A percentile compares a stretch with the other conserved stretches of the same genome.
Evolutionary conservation across 2,329 filamentous ascomycete species (phyloP).

Genomic region (Pseudocercospora eumusae): DNA sequence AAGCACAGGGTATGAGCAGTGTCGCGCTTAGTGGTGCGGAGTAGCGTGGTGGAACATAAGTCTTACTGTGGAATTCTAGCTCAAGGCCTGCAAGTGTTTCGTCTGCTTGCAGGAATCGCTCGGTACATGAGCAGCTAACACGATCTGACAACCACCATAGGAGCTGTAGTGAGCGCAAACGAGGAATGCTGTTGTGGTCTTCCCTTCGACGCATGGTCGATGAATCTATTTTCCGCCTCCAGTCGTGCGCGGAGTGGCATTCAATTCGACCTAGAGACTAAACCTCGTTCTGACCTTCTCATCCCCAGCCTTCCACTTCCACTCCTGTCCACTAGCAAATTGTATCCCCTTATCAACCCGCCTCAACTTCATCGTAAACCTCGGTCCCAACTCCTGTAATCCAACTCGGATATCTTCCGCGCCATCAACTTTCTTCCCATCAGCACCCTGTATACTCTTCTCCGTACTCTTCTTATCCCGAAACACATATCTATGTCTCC

Average conservation of each 20-base stretch:
- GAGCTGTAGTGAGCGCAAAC: too few relatives aligned
- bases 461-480: constrained; percentile 83
- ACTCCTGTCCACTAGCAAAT: constrained; percentile 75
- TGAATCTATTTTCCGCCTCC: too few relatives aligned
- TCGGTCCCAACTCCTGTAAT: constrained; percentile 84
- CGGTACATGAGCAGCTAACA: neutral
- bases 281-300: constrained; percentile 94
- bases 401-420: constrained; percentile 84
- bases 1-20: neutral
- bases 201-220: too few relatives aligned
- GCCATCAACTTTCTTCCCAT: constrained; percentile 81
- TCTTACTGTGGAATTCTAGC: neutral
- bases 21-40: neutral
- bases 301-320: constrained; percentile 96
- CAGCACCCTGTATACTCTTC: constrained; percentile 77
- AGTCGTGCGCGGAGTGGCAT: too few relatives aligned
- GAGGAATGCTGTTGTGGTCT: neutral
- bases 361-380: constrained; percentile 82
- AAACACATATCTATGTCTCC: constrained; percentile 89
- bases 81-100: neutral
- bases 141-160: too few relatives aligned
- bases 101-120: neutral
- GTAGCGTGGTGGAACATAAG: neutral
- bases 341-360: constrained; percentile 88
- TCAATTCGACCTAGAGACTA: constrained; percentile 82